Base-by-base conservation (phyloP, 257 asterid species). In the Jasminum sambac region DNA sequence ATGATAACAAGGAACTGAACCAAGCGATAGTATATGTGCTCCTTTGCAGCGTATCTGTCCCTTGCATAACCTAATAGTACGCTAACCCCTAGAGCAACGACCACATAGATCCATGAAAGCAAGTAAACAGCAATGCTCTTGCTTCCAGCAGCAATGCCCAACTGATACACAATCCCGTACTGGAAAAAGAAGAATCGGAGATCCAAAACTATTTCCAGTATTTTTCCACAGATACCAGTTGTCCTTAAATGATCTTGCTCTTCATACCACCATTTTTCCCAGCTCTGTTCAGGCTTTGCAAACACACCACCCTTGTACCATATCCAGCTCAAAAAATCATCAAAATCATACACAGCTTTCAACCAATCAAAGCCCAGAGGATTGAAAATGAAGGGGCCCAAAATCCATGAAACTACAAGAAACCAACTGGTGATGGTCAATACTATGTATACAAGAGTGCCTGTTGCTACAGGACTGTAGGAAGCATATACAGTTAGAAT, bases 241-340 rank as follows among this genome's bases (percentile, higher is more conserved):
- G 95, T 91, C 79, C 99, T 86, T 58, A 94, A 72, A 84, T 94
- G 99, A 82, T 91, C 98, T 75, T 91, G 98, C 85, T 95, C 99
- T 84, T 95, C 99, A 8, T 86, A 75, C 99, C 99, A 95, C 99
- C 99, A 95, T 78, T 86, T 80, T 83, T 95, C 96, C 98, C 99
- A 95, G 88, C 99, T 91, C 82, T 91, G 98, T 70, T 95, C 98
- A 39, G 96, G 14, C 80, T 89, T 95, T 9, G 93, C 83, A 82
- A 95, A 95, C 71, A 95, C 99, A 37, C 96, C 89, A 73, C 99
- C 99, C 52, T 70, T 80, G 81, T 77, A 95, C 99, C 99, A 95
- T 75, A 95, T 85, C 99, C 98, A 95, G 76, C 70, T 84, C 97
- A 95, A 86, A 77, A 91, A 95, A 37, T 91, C 99, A 75, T 89